Percentiles rank a stretch among this genome's conserved stretches.
These are phyloP conservation scores for Suaeda aralocaspica DNA, from an alignment of 148 eudicot genomes.

Conservation along the genomic window DNA sequence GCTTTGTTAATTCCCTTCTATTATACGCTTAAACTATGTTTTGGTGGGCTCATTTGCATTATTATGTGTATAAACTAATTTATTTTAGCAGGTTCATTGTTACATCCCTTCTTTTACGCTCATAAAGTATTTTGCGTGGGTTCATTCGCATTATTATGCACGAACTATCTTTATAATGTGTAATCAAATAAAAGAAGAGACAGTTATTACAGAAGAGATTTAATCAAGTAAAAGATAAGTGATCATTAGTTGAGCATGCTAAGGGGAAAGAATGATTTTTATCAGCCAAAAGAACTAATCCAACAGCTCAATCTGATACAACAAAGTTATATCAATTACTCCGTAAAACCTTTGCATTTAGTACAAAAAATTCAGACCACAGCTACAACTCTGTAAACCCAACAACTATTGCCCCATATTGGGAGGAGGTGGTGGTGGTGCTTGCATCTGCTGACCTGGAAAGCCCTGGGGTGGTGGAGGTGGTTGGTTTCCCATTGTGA, in stretches of 20 bases:
- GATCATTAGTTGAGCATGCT: not conserved
- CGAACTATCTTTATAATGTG: not conserved
- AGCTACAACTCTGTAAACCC: not conserved
- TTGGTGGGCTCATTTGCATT: not conserved
- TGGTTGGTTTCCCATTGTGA: constrained; percentile 61
- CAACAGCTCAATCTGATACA: not conserved
- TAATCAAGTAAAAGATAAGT: not conserved
- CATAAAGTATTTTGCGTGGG: not conserved
- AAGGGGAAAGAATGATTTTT: not conserved
- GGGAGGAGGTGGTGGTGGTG: constrained; percentile 74
- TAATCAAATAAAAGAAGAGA: not conserved
- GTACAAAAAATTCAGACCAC: not conserved
- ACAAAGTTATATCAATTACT: not conserved
- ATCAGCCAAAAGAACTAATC: no score
- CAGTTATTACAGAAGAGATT: not conserved
- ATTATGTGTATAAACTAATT: not conserved
- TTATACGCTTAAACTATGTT: no score
- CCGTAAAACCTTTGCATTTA: not conserved
- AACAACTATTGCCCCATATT: constrained; percentile 42
- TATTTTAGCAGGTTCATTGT: no score
- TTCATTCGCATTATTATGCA: not conserved
- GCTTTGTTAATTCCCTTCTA: no score
- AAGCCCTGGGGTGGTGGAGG: constrained; percentile 90
- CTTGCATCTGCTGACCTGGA: constrained; percentile 69
- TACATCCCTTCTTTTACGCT: not conserved